These are phyloP conservation scores for Dionaea muscipula DNA, from an alignment of 179 eudicot species.

Conservation along the genomic window DNA sequence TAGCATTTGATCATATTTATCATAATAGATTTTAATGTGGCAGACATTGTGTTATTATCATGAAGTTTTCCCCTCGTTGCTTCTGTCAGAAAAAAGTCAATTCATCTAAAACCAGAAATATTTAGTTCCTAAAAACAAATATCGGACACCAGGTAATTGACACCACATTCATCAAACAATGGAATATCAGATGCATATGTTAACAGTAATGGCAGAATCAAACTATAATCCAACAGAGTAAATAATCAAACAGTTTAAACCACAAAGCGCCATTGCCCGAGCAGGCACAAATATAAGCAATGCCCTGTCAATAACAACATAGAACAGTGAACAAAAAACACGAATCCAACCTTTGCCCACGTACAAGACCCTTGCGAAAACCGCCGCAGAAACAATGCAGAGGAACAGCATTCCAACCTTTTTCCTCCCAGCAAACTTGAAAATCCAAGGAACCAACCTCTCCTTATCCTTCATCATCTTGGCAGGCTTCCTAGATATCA, in stretches of 20 bases:
- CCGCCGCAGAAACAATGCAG: constrained; percentile 59
- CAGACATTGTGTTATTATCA: no score
- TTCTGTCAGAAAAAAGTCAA: no score
- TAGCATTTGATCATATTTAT: no score
- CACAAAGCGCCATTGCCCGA: constrained; percentile 2
- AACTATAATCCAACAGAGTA: not conserved
- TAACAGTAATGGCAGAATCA: no score
- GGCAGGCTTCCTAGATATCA: constrained; percentile 32
- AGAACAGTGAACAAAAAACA: not conserved
- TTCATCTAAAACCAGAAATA: no score
- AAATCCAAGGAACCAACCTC: constrained; percentile 52
- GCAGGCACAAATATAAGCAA: constrained; percentile 11
- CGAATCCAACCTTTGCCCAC: constrained; percentile 70
- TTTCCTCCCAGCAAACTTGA: constrained; percentile 56
- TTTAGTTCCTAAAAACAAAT: no score
- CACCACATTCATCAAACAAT: no score
- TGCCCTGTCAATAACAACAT: constrained; percentile 14
- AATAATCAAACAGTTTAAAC: constrained; percentile 1
- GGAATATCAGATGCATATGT: no score
- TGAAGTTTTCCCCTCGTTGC: no score
- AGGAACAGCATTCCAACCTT: constrained; percentile 90
- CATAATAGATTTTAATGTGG: no score
- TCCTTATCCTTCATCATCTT: constrained; percentile 85
- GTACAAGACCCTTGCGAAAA: constrained; percentile 69
- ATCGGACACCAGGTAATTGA: no score